These are phyloP conservation scores for Pythium sukuiense DNA, from an alignment of 352 stramenopile genomes.

Conservation along the genomic window DNA sequence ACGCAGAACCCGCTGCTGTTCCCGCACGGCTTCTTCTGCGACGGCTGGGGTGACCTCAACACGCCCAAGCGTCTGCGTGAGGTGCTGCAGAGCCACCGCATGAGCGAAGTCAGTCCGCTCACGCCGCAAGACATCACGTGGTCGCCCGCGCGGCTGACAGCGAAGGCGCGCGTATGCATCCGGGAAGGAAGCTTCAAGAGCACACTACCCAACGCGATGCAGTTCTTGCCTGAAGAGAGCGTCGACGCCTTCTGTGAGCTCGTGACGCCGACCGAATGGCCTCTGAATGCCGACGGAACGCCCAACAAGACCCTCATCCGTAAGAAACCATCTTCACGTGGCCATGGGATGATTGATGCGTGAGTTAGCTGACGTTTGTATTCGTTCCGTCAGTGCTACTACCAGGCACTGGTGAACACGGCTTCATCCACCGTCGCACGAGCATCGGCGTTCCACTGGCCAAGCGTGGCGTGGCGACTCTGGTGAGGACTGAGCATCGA, in stretches of 20 bases:
- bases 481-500: conserved; percentile 32
- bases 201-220: conserved; percentile 55
- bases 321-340: conserved; percentile 4
- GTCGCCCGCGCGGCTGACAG: conserved; percentile 28
- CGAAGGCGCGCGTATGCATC: conserved; percentile 38
- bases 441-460: conserved; percentile 68
- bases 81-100: conserved; percentile 62
- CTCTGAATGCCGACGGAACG: neutral
- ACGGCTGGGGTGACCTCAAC: conserved; percentile 76
- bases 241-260: conserved; percentile 66
- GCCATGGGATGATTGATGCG: neutral
- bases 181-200: conserved; percentile 57
- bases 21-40: conserved; percentile 76
- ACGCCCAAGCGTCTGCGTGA: conserved; percentile 53
- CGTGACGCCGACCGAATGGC: conserved; percentile 62
- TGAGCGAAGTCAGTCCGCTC: conserved; percentile 54
- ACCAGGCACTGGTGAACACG: conserved; percentile 74
- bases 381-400: conserved; percentile 48
- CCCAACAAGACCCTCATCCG: conserved; percentile 23
- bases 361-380: neutral
- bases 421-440: conserved; percentile 68
- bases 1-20: conserved; percentile 79
- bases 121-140: conserved; percentile 33
- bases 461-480: conserved; percentile 53
- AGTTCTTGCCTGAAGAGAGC: conserved; percentile 58